A percentile compares a stretch with the other conserved stretches of the same genome.
Conservation (phyloP, 257 asterid species). For the Nicotiana sylvestris region DNA sequence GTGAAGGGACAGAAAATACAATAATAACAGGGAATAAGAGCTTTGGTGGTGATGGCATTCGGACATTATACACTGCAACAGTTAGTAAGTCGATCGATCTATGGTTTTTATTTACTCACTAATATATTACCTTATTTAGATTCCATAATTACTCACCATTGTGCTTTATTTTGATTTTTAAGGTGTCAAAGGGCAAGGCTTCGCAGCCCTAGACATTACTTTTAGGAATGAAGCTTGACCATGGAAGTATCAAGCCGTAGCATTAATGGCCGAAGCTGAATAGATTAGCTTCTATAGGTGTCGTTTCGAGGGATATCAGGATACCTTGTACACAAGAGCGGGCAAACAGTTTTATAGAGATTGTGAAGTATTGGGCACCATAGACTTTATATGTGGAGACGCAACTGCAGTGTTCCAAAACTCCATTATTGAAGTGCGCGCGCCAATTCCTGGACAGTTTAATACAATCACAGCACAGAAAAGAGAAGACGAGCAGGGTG, state of each 20-base stretch:
- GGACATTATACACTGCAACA: not conserved
- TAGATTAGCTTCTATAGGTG: constrained; percentile 6
- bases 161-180: not conserved
- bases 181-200: not conserved
- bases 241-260: not conserved
- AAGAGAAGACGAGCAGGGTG: not conserved
- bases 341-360: constrained; percentile 11
- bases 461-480: constrained; percentile 7
- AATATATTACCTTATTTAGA: not conserved
- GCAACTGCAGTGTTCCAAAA: constrained; percentile 8
- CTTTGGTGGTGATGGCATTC: not conserved
- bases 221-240: constrained; percentile 18
- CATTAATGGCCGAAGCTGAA: not conserved
- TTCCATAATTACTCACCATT: not conserved
- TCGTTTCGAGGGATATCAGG: constrained; percentile 12
- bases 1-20: not conserved
- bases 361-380: constrained; percentile 9
- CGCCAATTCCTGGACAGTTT: not conserved
- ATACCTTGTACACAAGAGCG: not conserved
- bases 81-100: not conserved
- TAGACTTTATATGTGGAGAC: constrained; percentile 17
- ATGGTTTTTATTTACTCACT: not conserved
- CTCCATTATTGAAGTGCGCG: not conserved
- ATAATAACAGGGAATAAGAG: not conserved
- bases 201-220: not conserved